Conservation (phyloP, 2,329 filamentous ascomycete genomes). For the Beauveria medogensis region DNA sequence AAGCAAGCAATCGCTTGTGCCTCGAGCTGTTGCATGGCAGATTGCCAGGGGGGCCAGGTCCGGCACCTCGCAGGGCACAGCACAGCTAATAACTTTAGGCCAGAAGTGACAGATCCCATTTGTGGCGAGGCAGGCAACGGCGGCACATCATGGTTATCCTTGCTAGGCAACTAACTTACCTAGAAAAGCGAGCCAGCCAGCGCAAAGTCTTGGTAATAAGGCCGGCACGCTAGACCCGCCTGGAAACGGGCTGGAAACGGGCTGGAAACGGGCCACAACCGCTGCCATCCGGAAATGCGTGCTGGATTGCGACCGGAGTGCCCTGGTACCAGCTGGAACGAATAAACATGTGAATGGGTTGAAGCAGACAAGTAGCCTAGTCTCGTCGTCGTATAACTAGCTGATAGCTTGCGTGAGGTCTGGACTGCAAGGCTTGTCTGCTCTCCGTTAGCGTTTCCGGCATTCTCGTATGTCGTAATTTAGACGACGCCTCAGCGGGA, state of each 20-base stretch:
- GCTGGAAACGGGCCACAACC: slow-evolving; percentile 4
- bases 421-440: background rate
- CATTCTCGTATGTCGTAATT: background rate
- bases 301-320: background rate
- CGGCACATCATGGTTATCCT: slow-evolving; percentile 12
- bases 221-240: slow-evolving; percentile 21
- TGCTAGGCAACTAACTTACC: background rate
- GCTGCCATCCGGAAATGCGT: slow-evolving; percentile 6
- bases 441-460: background rate
- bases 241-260: background rate
- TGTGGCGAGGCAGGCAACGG: slow-evolving; percentile 11
- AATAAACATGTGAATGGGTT: background rate
- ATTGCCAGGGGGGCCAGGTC: background rate
- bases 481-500: background rate
- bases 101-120: slow-evolving; percentile 20
- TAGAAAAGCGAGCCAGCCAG: background rate
- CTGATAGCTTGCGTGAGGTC: background rate
- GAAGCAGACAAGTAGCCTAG: background rate
- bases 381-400: background rate
- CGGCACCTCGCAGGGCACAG: background rate
- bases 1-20: slow-evolving; percentile 1
- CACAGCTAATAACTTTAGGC: background rate
- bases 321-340: background rate
- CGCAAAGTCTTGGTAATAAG: slow-evolving; percentile 9
- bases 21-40: background rate